These are phyloP conservation scores for Pythium rhizo-oryzae DNA, from an alignment of 352 stramenopile species.

Conservation along the genomic window DNA sequence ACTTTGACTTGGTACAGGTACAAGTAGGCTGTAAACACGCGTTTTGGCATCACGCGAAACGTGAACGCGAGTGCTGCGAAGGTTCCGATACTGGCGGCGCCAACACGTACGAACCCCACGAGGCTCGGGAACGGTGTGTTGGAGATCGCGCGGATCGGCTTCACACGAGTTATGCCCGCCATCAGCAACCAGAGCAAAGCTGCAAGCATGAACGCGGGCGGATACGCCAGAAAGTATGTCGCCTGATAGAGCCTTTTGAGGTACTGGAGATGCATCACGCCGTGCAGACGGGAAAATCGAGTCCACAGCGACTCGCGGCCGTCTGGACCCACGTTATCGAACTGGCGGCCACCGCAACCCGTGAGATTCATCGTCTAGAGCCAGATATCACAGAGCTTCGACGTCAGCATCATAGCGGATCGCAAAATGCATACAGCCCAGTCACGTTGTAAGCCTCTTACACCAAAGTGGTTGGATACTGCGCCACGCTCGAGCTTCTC, in stretches of 20 bases:
- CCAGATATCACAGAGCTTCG: too few species aligned
- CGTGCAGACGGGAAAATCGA: background rate
- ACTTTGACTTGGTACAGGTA: background rate
- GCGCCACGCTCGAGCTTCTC: slow-evolving; percentile 75
- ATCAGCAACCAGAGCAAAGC: background rate
- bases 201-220: background rate
- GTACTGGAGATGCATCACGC: background rate
- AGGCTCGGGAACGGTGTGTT: background rate
- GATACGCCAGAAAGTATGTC: background rate
- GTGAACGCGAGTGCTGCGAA: background rate
- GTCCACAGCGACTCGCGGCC: background rate
- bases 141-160: background rate
- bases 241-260: background rate
- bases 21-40: background rate
- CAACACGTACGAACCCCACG: background rate
- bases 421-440: too few species aligned
- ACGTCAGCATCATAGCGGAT: too few species aligned
- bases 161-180: background rate
- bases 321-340: background rate
- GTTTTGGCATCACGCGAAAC: background rate
- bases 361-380: background rate
- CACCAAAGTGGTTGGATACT: slow-evolving; percentile 57
- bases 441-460: too few species aligned
- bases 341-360: slow-evolving; percentile 2
- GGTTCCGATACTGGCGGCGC: background rate